Percentiles rank a stretch among this genome's conserved stretches.
Conservation (phyloP, 768 basidiomycete genomes). For the Psilocybe cubensis region DNA sequence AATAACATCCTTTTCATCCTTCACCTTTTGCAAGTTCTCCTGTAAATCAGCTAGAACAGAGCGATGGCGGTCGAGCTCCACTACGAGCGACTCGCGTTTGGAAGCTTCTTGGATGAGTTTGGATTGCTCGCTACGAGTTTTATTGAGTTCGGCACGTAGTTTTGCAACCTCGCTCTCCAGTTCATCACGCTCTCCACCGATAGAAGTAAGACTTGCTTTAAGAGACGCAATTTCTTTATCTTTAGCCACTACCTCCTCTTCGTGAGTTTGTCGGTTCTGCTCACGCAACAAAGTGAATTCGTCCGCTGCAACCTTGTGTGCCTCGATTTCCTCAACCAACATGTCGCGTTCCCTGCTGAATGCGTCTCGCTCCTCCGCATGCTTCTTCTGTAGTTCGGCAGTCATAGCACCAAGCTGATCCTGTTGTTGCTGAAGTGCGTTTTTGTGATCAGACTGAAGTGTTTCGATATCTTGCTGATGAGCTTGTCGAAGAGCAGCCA, state of each 20-base stretch:
- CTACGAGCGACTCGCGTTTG: constrained; percentile 71
- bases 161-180: constrained; percentile 50
- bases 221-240: constrained; percentile 44
- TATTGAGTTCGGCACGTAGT: constrained; percentile 62
- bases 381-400: constrained; percentile 52
- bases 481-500: constrained; percentile 19
- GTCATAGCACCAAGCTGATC: constrained; percentile 45
- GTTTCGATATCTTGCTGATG: constrained; percentile 20
- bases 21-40: constrained; percentile 74
- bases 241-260: constrained; percentile 56
- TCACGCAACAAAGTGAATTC: constrained; percentile 53
- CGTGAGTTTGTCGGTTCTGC: constrained; percentile 44
- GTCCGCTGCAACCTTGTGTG: constrained; percentile 54
- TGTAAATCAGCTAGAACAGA: constrained; percentile 78
- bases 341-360: constrained; percentile 51
- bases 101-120: constrained; percentile 73
- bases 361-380: constrained; percentile 49
- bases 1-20: constrained; percentile 81
- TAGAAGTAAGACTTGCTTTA: constrained; percentile 51
- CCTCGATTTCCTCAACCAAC: constrained; percentile 62
- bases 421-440: constrained; percentile 46
- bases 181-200: constrained; percentile 47
- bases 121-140: constrained; percentile 59
- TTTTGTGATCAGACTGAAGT: constrained; percentile 36
- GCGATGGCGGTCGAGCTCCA: constrained; percentile 79